Base-by-base conservation (phyloP, 2,329 filamentous ascomycete genomes). In the Lachnellula occidentalis region DNA sequence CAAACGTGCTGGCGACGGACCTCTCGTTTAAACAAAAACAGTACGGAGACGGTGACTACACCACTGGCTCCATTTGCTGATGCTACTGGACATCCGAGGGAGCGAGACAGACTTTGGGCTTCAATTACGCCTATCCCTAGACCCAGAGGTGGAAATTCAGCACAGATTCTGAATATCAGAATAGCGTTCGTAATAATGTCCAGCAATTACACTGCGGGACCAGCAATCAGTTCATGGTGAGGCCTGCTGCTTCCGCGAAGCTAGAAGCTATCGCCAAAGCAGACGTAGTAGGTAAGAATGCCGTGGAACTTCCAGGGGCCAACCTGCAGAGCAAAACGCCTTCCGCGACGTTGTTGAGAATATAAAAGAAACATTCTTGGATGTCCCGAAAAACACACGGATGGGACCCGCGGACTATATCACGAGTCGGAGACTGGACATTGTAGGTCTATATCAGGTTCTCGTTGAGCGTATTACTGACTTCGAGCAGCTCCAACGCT, bases 111-210 rank as follows among this genome's bases (percentile, higher is more conserved):
- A 64, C 57, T 3, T n/a, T 45, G 19, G 63, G 73, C 1, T 87
- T 94, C 68, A 85, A 85, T 14, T 94, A 94, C 67, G 84, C 82
- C 0, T 95, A 95, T 66, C 76, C 82, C 0, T 89, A 92, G 61
- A 79, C 83, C 34, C 57, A 61, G 34, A 48, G 47, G 27, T 65
- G 61, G 63, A 51, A 51, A 12, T 64, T 60, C 27, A 19, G 22
- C 7, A 60, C 41, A 11, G 27, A 48, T 3, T 41, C 48, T 5
- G 52, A 58, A 2, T 66, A 66, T 54, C 46, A 59, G 41, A 53
- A 50, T 14, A 57, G 43, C 48, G 51, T 66, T 41, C 31, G 50
- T 21, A 46, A 47, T 21, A 46, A 54, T 1, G 54, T 63, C 2
- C 58, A 64, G 21, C 50, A 53, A 15, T 41, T 63, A 5, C 64